Evolutionary conservation across 306 rosid genomes (phyloP).

Genomic region (Macrotyloma uniflorum): DNA sequence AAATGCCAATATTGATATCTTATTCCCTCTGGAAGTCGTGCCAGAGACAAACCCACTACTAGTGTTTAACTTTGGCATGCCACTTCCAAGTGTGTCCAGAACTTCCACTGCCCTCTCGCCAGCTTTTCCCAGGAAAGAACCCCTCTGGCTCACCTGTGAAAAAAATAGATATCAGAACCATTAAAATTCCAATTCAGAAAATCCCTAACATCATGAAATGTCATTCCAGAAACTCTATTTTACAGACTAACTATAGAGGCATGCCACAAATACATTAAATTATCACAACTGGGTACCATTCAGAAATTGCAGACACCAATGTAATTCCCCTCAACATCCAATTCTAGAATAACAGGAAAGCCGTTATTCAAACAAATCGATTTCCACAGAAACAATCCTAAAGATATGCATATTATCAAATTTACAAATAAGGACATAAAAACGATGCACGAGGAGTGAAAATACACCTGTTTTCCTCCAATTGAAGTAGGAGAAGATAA

Average conservation of each 20-base stretch:
- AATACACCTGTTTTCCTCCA: conserved; percentile 52
- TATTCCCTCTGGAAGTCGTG: conserved; percentile 59
- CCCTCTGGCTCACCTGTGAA: conserved; percentile 55
- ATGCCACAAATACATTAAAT: neutral
- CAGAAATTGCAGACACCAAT: conserved; percentile 8
- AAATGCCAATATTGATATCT: conserved; percentile 80
- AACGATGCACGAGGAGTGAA: neutral
- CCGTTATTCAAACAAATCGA: neutral
- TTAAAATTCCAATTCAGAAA: conserved; percentile 11
- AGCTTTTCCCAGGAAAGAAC: conserved; percentile 66
- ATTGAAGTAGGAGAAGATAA: conserved; percentile 38
- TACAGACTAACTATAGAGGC: neutral
- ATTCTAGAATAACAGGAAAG: neutral
- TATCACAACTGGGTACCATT: neutral
- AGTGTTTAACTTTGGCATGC: conserved; percentile 66
- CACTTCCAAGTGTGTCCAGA: conserved; percentile 75
- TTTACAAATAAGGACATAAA: neutral
- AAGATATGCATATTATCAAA: neutral
- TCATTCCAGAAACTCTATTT: conserved; percentile 13
- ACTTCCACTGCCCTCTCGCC: conserved; percentile 82
- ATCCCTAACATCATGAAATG: neutral
- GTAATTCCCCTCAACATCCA: conserved; percentile 24
- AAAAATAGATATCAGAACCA: conserved; percentile 35
- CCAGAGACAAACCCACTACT: conserved; percentile 59
- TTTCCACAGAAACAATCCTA: neutral